phyloP scores from a whole-genome alignment of 176 grass and related monocot genomes.

The Triticum aestivum region DNA sequence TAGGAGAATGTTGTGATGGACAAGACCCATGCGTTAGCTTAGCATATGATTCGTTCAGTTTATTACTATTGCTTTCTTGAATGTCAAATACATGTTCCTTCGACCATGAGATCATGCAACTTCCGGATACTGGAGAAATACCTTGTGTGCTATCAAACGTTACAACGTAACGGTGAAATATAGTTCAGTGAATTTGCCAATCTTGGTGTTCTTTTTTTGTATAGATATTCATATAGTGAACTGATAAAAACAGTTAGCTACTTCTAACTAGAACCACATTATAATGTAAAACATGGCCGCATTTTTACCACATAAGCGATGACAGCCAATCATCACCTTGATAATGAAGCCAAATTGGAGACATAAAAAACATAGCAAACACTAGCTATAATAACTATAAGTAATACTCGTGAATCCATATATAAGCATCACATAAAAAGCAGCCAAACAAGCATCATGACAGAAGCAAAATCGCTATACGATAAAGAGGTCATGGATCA shows the following conservation, averaged over 20 bases:
- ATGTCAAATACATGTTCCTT: too few relatives aligned
- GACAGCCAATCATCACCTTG: too few relatives aligned
- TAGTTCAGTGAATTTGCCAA: neutral
- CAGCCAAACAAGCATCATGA: neutral
- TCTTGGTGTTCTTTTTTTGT: neutral
- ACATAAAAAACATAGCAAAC: neutral
- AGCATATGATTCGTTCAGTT: too few relatives aligned
- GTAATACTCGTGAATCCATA: neutral
- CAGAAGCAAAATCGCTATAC: neutral
- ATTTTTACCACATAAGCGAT: too few relatives aligned
- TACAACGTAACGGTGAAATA: too few relatives aligned
- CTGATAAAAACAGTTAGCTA: neutral
- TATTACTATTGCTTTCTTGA: too few relatives aligned
- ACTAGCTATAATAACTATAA: neutral
- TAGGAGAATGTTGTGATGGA: too few relatives aligned
- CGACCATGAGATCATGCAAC: too few relatives aligned
- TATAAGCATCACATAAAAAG: neutral
- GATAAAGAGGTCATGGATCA: neutral
- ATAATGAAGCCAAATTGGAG: neutral
- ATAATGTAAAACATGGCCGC: too few relatives aligned
- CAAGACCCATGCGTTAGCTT: too few relatives aligned
- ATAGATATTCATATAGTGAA: neutral
- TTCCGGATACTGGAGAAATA: too few relatives aligned
- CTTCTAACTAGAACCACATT: neutral
- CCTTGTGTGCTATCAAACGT: too few relatives aligned